Evolutionary conservation across 2,329 filamentous ascomycete species (phyloP).

Genomic region (Fusarium sublunatum): DNA sequence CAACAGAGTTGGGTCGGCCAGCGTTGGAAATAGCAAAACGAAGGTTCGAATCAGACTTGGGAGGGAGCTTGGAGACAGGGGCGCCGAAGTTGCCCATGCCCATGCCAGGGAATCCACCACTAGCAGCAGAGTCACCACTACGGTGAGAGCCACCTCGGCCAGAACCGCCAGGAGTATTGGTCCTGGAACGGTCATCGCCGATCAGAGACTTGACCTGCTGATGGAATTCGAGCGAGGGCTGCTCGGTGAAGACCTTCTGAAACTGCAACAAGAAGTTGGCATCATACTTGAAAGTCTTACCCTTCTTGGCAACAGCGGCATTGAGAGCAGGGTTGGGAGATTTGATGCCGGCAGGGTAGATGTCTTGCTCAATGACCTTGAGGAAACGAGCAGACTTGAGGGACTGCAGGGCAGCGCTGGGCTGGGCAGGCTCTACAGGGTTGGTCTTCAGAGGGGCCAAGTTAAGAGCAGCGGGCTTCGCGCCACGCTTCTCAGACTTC

Average conservation of each 20-base stretch:
- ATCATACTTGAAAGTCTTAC: conserved; percentile 91
- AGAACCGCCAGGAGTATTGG: conserved; percentile 34
- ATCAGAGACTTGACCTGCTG: conserved; percentile 87
- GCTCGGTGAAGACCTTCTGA: conserved; percentile 95
- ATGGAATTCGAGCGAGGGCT: conserved; percentile 94
- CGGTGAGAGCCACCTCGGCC: conserved; percentile 25
- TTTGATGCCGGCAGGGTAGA: conserved; percentile 84
- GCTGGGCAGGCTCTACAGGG: conserved; percentile 88
- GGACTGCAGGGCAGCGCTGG: conserved; percentile 92
- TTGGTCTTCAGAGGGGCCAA: conserved; percentile 84
- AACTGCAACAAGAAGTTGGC: conserved; percentile 96
- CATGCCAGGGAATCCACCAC: conserved; percentile 69
- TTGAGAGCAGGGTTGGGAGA: conserved; percentile 95
- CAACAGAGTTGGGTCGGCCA: conserved; percentile 45
- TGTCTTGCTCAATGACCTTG: conserved; percentile 78
- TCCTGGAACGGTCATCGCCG: conserved; percentile 72
- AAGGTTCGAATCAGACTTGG: conserved; percentile 81
- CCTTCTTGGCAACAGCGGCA: conserved; percentile 79
- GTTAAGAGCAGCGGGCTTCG: conserved; percentile 89
- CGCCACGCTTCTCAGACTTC: conserved; percentile 68
- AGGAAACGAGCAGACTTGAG: conserved; percentile 93
- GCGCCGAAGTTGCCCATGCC: conserved; percentile 69
- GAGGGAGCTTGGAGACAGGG: conserved; percentile 65
- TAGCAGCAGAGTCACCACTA: conserved; percentile 32
- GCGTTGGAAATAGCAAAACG: conserved; percentile 75